phyloP scores from a whole-genome alignment of 345 rosid species.

The Populus euphratica region DNA sequence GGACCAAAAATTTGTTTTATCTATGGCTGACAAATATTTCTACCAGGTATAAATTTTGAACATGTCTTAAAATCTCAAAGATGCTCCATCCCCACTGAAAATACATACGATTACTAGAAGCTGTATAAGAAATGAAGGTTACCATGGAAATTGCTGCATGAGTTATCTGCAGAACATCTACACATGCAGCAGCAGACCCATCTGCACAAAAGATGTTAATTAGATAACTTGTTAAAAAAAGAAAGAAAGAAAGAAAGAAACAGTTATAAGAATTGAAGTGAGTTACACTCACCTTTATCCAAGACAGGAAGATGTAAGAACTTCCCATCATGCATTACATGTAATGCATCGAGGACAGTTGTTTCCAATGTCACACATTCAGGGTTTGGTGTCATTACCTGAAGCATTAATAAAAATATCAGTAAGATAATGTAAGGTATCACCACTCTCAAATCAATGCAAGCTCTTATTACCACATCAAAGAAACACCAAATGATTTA shows the following conservation, averaged over 20 bases:
- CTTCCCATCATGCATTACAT: conserved; percentile 94
- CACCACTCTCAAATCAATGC: not conserved
- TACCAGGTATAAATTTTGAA: not conserved
- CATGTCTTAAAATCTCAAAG: not conserved
- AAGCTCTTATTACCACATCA: not conserved
- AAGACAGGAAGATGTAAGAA: conserved; percentile 92
- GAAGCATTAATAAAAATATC: conserved; percentile 4
- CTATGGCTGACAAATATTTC: not conserved
- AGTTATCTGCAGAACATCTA: conserved; percentile 90
- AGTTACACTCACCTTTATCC: conserved; percentile 53
- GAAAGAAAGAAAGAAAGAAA: not conserved
- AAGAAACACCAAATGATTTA: not conserved
- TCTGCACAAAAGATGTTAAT: conserved; percentile 45
- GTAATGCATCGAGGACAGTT: conserved; percentile 88
- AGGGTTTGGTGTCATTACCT: conserved; percentile 96
- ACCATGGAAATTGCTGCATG: conserved; percentile 98
- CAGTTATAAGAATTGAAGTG: not conserved
- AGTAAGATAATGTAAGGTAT: not conserved
- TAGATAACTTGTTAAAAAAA: not conserved
- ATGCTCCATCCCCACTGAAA: not conserved
- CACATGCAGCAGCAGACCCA: conserved; percentile 68
- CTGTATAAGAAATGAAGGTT: conserved; percentile 19
- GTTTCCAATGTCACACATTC: conserved; percentile 79
- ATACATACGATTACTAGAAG: not conserved
- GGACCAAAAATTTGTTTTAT: not conserved